phyloP scores from a whole-genome alignment of 179 eudicot species.

The Amaranthus tricolor region DNA sequence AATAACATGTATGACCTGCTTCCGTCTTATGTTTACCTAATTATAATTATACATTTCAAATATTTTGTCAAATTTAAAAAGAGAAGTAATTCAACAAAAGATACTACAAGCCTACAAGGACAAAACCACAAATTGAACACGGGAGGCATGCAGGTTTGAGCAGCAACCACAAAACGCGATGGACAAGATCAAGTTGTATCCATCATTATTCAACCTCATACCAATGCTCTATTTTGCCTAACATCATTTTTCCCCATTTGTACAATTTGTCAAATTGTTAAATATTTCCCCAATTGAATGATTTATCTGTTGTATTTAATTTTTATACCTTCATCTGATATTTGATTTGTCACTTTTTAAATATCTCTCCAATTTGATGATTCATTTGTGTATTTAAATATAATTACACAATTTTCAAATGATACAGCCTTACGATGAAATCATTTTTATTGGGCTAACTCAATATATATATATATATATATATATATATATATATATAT shows the following conservation, averaged over 20 bases:
- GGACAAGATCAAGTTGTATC: neutral
- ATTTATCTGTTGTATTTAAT: neutral
- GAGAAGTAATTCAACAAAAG: neutral
- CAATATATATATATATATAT: too few relatives aligned
- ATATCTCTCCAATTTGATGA: neutral
- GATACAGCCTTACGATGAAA: too few relatives aligned
- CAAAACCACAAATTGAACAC: neutral
- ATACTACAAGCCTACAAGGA: too few relatives aligned
- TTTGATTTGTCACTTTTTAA: too few relatives aligned
- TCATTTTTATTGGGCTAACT: neutral
- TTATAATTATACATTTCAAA: neutral
- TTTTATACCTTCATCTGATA: neutral
- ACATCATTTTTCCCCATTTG: neutral
- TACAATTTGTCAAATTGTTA: neutral
- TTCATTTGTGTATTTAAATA: neutral
- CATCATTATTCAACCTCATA: neutral
- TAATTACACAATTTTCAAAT: neutral
- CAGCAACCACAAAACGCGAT: slow-evolving; percentile 12
- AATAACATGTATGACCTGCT: too few relatives aligned
- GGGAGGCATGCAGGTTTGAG: slow-evolving; percentile 1
- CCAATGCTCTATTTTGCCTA: neutral
- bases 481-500: too few relatives aligned
- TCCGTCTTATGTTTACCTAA: too few relatives aligned
- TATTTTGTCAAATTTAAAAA: too few relatives aligned
- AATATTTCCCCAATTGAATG: neutral